Conservation (phyloP, 78 protist species). For the Creolimax fragrantissima region DNA sequence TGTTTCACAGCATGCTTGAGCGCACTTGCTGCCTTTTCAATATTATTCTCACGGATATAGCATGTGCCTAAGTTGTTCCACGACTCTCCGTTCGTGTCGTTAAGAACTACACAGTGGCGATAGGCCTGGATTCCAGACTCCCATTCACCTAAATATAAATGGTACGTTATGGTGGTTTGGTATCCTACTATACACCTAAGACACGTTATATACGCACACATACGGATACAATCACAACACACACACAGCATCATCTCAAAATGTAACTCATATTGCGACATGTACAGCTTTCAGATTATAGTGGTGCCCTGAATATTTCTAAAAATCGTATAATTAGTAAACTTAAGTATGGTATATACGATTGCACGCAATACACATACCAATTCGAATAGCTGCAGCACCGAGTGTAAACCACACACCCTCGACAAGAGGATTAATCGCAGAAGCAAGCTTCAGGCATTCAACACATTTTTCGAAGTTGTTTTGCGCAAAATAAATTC, state of each 20-base stretch:
- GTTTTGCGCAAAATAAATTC: not conserved
- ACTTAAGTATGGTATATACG: no score
- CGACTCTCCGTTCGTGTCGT: conserved; percentile 44
- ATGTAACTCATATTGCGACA: not conserved
- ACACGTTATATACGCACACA: not conserved
- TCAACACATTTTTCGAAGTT: conserved; percentile 9
- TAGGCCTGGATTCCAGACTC: not conserved
- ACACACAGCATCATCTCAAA: not conserved
- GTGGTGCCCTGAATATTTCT: no score
- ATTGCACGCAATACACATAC: not conserved
- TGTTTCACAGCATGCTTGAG: conserved; percentile 45
- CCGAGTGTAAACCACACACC: conserved; percentile 62
- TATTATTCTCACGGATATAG: conserved; percentile 35
- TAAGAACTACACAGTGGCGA: not conserved
- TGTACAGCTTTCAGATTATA: no score
- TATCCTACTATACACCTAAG: not conserved
- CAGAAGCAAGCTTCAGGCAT: conserved; percentile 16
- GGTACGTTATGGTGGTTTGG: not conserved
- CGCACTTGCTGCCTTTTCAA: conserved; percentile 32
- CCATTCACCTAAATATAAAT: not conserved
- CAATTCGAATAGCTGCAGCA: conserved; percentile 43
- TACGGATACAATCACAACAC: not conserved
- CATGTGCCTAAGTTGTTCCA: conserved; percentile 57
- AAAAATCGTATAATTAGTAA: no score
- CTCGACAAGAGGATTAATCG: conserved; percentile 49